Base-by-base conservation (phyloP, 805 yeast species). In the Cyberlindnera japonica region DNA sequence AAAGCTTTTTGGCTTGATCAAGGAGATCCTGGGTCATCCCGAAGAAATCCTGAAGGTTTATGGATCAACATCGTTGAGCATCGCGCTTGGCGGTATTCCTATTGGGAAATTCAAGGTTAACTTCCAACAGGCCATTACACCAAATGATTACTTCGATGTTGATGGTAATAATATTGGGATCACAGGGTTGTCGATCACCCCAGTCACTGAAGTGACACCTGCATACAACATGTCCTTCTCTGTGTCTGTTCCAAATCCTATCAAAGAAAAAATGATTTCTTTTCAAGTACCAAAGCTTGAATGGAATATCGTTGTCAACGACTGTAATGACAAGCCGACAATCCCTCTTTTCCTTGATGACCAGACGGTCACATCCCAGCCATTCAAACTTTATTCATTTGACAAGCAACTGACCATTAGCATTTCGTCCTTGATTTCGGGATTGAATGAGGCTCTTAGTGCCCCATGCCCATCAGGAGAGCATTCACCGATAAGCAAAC, bases 231-330 rank as follows among this genome's bases (percentile, higher is more conserved):
- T 57, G 25, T 39, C 37, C 4, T 27, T 48, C 17, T 37, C 48
- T 6, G 11, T 45, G 11, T 20, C 24, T 5, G 16, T 55, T 4
- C 57, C 61, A 16, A 51, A 57, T 25, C 56, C 54, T 11, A 35
- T 60, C 33, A 26, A 38, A 32, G 26, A 40, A 42, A 35, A 47
- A 35, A 6, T 54, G 45, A 43, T 40, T 50, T 37, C 51, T 17
- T 39, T 55, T 46, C 17, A 47, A 13, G 43, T 71, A 5, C 75
- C 77, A 10, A 32, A 43, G 8, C 40, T 68, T 6, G 42, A 50
- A 5, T 70, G 75, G 74, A 54, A 58, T 14, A 9, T 69, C 2
- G 48, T 53, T 10, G 42, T 68, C 14, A 54, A 64, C 7, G 72
- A 65, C 48, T 72, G 77, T 47, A 20, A 50, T 21, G 50, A 51